Conservation (phyloP, 768 basidiomycete species). For the Dentipellis fragilis region DNA sequence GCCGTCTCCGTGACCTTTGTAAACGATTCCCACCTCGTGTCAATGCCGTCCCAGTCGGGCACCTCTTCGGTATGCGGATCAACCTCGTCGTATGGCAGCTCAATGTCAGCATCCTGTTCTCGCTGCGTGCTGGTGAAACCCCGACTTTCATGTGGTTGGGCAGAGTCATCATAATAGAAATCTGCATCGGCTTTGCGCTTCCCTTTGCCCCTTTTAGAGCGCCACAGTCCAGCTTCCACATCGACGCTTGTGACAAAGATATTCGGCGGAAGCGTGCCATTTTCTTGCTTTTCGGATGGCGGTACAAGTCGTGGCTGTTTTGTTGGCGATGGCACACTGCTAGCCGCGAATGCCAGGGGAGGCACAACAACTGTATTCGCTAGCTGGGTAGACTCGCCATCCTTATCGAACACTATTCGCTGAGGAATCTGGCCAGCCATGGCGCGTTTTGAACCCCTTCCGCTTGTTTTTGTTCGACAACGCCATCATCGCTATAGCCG, state of each 20-base stretch:
- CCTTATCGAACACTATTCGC: constrained; percentile 45
- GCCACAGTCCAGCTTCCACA: constrained; percentile 43
- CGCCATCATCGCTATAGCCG: constrained; percentile 37
- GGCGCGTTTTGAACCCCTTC: constrained; percentile 50
- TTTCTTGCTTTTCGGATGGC: constrained; percentile 49
- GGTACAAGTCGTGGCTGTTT: constrained; percentile 33
- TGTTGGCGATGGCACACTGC: constrained; percentile 3
- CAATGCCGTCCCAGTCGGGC: constrained; percentile 15
- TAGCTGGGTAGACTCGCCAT: constrained; percentile 7
- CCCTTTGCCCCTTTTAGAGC: constrained; percentile 6
- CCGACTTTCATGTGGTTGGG: neutral
- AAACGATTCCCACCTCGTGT: constrained; percentile 18
- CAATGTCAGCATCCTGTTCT: constrained; percentile 8
- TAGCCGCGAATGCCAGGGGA: constrained; percentile 5
- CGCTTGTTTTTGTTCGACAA: constrained; percentile 70
- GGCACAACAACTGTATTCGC: too few relatives aligned
- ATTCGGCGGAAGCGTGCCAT: constrained; percentile 42
- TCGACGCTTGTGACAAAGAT: constrained; percentile 67
- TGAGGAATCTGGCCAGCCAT: constrained; percentile 31
- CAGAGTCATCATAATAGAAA: neutral
- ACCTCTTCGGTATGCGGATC: neutral
- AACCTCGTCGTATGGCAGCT: constrained; percentile 8
- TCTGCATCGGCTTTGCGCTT: constrained; percentile 23
- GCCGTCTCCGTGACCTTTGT: constrained; percentile 10
- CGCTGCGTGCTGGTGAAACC: constrained; percentile 4